A percentile compares a stretch with the other conserved stretches of the same genome.
Evolutionary conservation across 1,284 basidiomycete genomes (phyloP).

Genomic region (Hypsizygus ulmarius): DNA sequence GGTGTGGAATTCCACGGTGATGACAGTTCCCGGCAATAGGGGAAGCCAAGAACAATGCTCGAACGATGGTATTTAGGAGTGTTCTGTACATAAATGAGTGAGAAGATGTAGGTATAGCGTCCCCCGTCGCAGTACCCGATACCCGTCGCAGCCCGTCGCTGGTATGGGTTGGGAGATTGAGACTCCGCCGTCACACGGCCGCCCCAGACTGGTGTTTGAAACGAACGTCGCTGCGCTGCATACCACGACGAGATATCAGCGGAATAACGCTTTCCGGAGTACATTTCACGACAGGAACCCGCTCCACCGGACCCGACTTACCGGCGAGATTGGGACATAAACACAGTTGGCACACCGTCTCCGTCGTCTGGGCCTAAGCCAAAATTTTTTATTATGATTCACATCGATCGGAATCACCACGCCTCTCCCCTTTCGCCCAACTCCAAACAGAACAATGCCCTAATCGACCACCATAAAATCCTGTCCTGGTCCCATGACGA

Average conservation of each 20-base stretch:
- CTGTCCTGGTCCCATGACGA: slow-evolving; percentile 36
- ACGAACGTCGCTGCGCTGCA: slow-evolving; percentile 10
- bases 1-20: too few species aligned
- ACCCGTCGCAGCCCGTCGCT: too few species aligned
- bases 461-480: slow-evolving; percentile 39
- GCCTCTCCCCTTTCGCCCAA: slow-evolving; percentile 20
- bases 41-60: too few species aligned
- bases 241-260: slow-evolving; percentile 1
- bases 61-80: too few species aligned
- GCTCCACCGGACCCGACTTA: slow-evolving; percentile 2
- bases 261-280: not conserved
- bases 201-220: slow-evolving; percentile 11
- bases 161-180: slow-evolving; percentile 5
- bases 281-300: slow-evolving; percentile 1
- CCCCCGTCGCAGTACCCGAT: too few species aligned
- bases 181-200: slow-evolving; percentile 17
- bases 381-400: slow-evolving; percentile 42
- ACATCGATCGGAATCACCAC: slow-evolving; percentile 56
- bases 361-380: slow-evolving; percentile 13
- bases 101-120: too few species aligned
- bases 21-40: too few species aligned
- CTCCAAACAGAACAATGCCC: slow-evolving; percentile 32
- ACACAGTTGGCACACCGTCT: slow-evolving; percentile 8
- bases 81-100: too few species aligned
- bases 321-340: not conserved